Conservation (phyloP, 441 rosid species). For the Bocquillonia castaneifolia region DNA sequence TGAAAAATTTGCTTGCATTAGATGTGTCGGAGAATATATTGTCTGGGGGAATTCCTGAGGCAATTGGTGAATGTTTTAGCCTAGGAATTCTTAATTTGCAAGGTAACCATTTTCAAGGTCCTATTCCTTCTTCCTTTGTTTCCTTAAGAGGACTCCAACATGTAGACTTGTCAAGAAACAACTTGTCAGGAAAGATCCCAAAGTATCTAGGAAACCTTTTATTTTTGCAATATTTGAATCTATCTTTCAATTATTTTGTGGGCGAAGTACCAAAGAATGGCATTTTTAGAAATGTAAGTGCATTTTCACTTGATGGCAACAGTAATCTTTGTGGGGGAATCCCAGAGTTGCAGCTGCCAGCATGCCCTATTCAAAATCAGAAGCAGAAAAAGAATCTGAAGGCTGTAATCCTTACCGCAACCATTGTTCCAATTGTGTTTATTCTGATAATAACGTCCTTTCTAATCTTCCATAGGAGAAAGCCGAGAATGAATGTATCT, state of each 20-base stretch:
- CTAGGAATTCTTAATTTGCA: neutral
- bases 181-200: constrained; percentile 18
- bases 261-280: constrained; percentile 10
- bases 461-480: neutral
- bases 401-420: neutral
- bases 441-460: neutral
- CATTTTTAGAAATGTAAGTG: constrained; percentile 3
- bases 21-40: constrained; percentile 3
- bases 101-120: constrained; percentile 21
- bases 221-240: constrained; percentile 4
- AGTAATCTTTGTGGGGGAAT: constrained; percentile 23
- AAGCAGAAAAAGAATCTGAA: neutral
- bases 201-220: neutral
- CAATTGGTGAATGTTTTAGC: constrained; percentile 15
- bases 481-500: neutral
- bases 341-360: constrained; percentile 10
- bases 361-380: neutral
- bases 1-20: neutral
- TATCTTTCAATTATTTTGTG: constrained; percentile 15
- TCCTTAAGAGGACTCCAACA: constrained; percentile 14
- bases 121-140: constrained; percentile 21
- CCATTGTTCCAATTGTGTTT: neutral
- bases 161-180: constrained; percentile 28
- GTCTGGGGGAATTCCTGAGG: constrained; percentile 18
- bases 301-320: constrained; percentile 11